These are phyloP conservation scores for Takashimella tepidaria DNA, from an alignment of 1,284 basidiomycete species.

Conservation along the genomic window DNA sequence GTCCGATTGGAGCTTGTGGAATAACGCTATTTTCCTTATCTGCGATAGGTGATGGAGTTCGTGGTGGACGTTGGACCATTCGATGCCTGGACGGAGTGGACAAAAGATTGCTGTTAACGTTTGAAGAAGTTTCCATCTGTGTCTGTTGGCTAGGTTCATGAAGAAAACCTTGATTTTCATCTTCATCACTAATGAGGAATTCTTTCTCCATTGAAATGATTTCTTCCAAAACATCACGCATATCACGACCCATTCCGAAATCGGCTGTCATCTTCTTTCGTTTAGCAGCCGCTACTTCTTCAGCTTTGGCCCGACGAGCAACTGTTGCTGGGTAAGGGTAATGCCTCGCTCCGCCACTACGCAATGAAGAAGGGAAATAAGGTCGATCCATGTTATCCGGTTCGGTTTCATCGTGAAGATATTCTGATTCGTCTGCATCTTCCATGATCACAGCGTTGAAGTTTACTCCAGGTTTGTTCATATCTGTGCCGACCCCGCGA, in stretches of 20 bases:
- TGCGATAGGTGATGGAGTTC: conserved; percentile 32
- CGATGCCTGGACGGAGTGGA: conserved; percentile 7
- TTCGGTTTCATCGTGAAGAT: conserved; percentile 11
- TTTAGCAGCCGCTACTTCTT: background rate
- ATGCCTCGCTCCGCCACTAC: background rate
- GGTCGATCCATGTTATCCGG: background rate
- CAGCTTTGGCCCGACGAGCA: background rate
- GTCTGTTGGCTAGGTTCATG: conserved; percentile 3
- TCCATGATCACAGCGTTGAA: conserved; percentile 39
- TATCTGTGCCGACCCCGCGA: conserved; percentile 4
- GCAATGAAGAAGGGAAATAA: background rate
- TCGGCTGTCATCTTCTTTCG: background rate
- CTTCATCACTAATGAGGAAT: conserved; percentile 36
- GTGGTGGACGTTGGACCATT: conserved; percentile 26
- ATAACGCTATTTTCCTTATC: conserved; percentile 12
- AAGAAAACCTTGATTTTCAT: conserved; percentile 1
- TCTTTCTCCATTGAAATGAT: conserved; percentile 48
- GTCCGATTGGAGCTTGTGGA: conserved; percentile 8
- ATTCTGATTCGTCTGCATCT: conserved; percentile 37
- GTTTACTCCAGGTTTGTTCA: conserved; percentile 21
- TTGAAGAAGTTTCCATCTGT: background rate
- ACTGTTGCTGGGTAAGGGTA: background rate
- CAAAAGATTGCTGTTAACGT: background rate
- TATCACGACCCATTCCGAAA: conserved; percentile 14
- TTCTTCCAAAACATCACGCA: conserved; percentile 46